A percentile compares a stretch with the other conserved stretches of the same genome.
Conservation (phyloP, 2,329 filamentous ascomycete species). For the Dothiorella sarmentorum region DNA sequence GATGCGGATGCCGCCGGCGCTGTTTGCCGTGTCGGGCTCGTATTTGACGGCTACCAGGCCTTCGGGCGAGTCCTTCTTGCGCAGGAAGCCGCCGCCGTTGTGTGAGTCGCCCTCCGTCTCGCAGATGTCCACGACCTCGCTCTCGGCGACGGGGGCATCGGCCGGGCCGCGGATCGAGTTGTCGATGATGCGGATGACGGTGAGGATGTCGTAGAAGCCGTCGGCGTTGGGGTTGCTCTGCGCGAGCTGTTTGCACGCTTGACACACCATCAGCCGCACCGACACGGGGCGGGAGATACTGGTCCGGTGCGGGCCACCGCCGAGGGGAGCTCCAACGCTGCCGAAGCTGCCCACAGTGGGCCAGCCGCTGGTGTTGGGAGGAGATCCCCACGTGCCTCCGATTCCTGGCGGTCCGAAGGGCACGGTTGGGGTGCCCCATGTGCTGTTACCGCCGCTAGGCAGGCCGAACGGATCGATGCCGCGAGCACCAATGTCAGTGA, state of each 20-base stretch:
- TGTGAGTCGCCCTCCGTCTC: slow-evolving; percentile 83
- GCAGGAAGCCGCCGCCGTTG: slow-evolving; percentile 90
- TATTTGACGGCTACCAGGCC: slow-evolving; percentile 43
- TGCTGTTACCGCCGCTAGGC: slow-evolving; percentile 31
- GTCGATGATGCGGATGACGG: slow-evolving; percentile 59
- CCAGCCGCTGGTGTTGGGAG: slow-evolving; percentile 34
- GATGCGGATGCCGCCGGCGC: slow-evolving; percentile 9
- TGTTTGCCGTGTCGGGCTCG: slow-evolving; percentile 26
- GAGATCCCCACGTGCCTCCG: slow-evolving; percentile 40
- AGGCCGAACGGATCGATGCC: slow-evolving; percentile 34
- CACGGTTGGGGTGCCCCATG: slow-evolving; percentile 39
- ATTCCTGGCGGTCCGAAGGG: slow-evolving; percentile 40
- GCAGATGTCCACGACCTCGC: slow-evolving; percentile 77
- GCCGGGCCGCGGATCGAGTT: slow-evolving; percentile 60
- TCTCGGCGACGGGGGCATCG: slow-evolving; percentile 54
- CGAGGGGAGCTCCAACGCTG: slow-evolving; percentile 25
- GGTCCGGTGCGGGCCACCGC: slow-evolving; percentile 30
- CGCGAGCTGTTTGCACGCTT: slow-evolving; percentile 67
- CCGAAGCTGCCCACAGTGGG: slow-evolving; percentile 34
- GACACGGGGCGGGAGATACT: slow-evolving; percentile 55
- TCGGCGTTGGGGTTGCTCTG: slow-evolving; percentile 47
- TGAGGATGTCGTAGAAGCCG: slow-evolving; percentile 67
- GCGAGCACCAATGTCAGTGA: slow-evolving; percentile 32
- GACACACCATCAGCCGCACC: slow-evolving; percentile 71
- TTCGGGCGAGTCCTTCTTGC: slow-evolving; percentile 51